Conservation (phyloP, 2,329 filamentous ascomycete genomes). For the Phoma sp. region DNA sequence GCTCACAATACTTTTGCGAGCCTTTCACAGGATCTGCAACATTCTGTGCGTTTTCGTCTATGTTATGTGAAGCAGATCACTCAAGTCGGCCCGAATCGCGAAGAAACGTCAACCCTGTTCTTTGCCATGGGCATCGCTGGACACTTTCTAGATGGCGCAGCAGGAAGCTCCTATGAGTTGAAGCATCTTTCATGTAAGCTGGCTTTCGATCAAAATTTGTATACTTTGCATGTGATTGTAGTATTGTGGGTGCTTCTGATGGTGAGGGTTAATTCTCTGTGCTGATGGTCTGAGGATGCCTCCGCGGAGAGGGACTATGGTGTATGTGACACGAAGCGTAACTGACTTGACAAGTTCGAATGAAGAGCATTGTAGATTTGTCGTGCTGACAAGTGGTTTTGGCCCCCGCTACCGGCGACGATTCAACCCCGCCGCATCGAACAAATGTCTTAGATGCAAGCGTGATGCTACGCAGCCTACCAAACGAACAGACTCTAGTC, state of each 20-base stretch:
- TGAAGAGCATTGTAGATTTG: background rate
- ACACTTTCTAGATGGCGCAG: no score
- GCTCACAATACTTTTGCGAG: background rate
- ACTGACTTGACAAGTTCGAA: background rate
- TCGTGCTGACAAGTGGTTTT: background rate
- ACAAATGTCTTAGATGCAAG: constrained; percentile 13
- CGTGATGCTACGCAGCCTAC: background rate
- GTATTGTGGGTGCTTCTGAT: no score
- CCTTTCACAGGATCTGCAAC: background rate
- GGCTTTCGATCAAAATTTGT: no score
- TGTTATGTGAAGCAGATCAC: constrained; percentile 40
- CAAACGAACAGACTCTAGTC: background rate
- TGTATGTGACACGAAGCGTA: background rate
- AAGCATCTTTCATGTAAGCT: no score
- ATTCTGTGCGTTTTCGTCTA: constrained; percentile 3
- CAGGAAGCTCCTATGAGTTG: no score
- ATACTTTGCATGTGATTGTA: background rate
- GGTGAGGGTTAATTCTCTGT: background rate
- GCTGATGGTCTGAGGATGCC: no score
- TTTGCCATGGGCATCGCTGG: background rate
- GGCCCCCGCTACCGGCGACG: no score
- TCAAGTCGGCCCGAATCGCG: constrained; percentile 49
- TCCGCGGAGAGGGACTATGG: background rate
- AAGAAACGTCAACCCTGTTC: background rate
- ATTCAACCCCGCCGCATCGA: background rate